These are phyloP conservation scores for Trichoderma atrobrunneum DNA, from an alignment of 2,329 filamentous ascomycete genomes.

Conservation along the genomic window DNA sequence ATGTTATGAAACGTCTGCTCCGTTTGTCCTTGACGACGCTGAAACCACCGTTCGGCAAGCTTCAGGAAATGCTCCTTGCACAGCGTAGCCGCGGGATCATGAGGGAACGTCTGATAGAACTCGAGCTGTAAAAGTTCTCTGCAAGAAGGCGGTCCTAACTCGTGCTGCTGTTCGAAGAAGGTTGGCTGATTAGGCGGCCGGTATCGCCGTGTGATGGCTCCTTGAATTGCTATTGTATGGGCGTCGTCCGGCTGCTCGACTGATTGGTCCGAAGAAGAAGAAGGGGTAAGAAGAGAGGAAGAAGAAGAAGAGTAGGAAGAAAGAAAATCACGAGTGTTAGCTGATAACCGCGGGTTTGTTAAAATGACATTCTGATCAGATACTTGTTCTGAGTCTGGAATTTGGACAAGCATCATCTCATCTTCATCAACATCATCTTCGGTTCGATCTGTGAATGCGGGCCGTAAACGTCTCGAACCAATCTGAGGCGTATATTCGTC, in stretches of 20 bases:
- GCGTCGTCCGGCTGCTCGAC: not conserved
- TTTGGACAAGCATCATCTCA: not conserved
- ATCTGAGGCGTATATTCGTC: too few relatives aligned
- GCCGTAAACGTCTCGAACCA: too few relatives aligned
- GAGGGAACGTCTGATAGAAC: conserved; percentile 17
- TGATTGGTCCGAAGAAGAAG: not conserved
- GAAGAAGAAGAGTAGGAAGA: not conserved
- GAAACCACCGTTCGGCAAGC: conserved; percentile 9
- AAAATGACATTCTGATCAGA: not conserved
- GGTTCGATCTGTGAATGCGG: too few relatives aligned
- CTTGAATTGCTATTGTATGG: not conserved
- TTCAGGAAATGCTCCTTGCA: not conserved
- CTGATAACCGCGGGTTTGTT: not conserved
- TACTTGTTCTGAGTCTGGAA: not conserved
- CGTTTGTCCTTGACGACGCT: not conserved
- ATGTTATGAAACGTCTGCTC: not conserved
- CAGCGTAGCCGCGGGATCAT: conserved; percentile 6
- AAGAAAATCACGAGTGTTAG: not conserved
- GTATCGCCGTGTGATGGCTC: not conserved
- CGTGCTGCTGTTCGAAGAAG: not conserved
- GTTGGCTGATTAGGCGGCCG: not conserved
- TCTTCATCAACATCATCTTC: not conserved
- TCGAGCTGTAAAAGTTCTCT: conserved; percentile 9
- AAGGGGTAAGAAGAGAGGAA: not conserved
- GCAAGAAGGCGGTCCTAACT: not conserved